Percentiles rank a stretch among this genome's conserved stretches.
These are phyloP conservation scores for Agastache rugosa DNA, from an alignment of 257 asterid species.

Conservation along the genomic window DNA sequence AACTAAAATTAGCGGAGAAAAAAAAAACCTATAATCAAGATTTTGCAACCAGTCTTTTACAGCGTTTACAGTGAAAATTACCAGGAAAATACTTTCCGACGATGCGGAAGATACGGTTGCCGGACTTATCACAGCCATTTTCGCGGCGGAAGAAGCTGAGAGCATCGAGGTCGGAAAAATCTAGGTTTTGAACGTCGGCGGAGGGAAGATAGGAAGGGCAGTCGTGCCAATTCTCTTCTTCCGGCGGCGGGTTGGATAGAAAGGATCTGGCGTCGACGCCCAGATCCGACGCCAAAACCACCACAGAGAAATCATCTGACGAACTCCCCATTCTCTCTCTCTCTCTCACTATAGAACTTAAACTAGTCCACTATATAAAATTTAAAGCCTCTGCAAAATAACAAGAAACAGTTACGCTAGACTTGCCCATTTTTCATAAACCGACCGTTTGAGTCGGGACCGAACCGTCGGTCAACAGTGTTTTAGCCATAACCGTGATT, in stretches of 20 bases:
- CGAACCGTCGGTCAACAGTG: too few species aligned
- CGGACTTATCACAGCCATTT: constrained; percentile 66
- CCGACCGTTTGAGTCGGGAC: too few species aligned
- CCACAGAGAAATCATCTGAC: constrained; percentile 74
- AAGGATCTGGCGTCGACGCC: constrained; percentile 89
- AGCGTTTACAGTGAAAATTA: constrained; percentile 33
- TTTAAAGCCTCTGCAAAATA: too few species aligned
- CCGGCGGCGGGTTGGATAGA: constrained; percentile 54
- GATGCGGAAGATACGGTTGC: constrained; percentile 82
- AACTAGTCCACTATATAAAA: neutral
- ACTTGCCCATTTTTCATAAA: too few species aligned
- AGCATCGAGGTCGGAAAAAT: constrained; percentile 85
- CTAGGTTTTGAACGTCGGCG: constrained; percentile 52
- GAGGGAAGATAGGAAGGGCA: constrained; percentile 59
- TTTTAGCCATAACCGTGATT: too few species aligned
- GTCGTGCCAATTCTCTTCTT: constrained; percentile 79
- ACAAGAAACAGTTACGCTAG: too few species aligned
- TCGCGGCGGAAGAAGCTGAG: constrained; percentile 84
- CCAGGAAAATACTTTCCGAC: constrained; percentile 96
- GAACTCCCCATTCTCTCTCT: constrained; percentile 50
- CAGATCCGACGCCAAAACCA: constrained; percentile 93
- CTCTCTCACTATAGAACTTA: neutral
- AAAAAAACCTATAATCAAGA: constrained; percentile 8
- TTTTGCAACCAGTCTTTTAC: neutral
- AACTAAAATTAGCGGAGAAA: neutral